Percentiles rank a stretch among this genome's conserved stretches.
These are phyloP conservation scores for Citrullus mucosospermus DNA, from an alignment of 306 rosid species.

Conservation along the genomic window DNA sequence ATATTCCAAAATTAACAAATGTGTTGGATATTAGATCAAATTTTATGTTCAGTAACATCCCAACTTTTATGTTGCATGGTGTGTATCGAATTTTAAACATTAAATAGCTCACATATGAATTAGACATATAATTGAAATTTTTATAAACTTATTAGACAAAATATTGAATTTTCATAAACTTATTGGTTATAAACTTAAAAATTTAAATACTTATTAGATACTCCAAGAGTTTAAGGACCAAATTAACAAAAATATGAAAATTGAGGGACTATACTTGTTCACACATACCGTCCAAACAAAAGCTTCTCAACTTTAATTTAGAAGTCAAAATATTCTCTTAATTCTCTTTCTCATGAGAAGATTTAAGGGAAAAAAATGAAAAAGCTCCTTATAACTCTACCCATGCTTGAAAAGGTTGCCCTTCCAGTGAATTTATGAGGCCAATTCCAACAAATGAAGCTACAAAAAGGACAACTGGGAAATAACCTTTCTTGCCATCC, in stretches of 20 bases:
- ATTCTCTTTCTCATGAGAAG: neutral
- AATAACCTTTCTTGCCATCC: neutral
- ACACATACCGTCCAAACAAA: neutral
- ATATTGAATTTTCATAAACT: too few relatives aligned
- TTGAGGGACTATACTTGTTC: neutral
- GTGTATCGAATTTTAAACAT: neutral
- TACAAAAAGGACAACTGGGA: neutral
- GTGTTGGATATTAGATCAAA: too few relatives aligned
- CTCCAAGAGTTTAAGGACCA: too few relatives aligned
- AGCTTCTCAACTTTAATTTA: neutral
- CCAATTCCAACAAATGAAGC: neutral
- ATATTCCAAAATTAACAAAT: too few relatives aligned
- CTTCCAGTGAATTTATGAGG: neutral
- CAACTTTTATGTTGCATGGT: neutral
- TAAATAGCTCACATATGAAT: too few relatives aligned
- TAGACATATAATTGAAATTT: neutral
- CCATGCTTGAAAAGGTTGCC: conserved; percentile 1
- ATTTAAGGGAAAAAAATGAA: too few relatives aligned
- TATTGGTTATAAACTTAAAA: too few relatives aligned
- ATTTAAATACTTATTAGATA: too few relatives aligned
- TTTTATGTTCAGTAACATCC: too few relatives aligned
- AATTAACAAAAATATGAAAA: too few relatives aligned
- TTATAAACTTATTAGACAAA: too few relatives aligned
- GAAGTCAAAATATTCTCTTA: neutral
- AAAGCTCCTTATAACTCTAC: neutral